Evolutionary conservation across 2,329 filamentous ascomycete species (phyloP).

Genomic region (Allantophomopsis lycopodina): DNA sequence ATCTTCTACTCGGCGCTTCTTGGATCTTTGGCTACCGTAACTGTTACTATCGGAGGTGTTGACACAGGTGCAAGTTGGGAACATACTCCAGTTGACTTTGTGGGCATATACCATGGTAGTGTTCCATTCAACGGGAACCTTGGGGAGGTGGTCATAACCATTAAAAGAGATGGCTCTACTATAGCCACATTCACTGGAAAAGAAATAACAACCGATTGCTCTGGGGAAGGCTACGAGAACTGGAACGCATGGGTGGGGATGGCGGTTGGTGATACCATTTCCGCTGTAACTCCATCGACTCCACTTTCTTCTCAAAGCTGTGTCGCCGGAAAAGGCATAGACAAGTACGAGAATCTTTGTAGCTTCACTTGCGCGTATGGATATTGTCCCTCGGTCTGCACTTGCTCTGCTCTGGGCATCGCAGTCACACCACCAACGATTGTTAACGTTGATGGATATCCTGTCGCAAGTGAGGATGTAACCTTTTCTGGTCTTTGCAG

Average conservation of each 20-base stretch:
- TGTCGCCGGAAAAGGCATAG: conserved; percentile 13
- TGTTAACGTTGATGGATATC: conserved; percentile 18
- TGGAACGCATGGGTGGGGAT: neutral
- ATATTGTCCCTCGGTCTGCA: conserved; percentile 26
- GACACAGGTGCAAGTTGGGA: neutral
- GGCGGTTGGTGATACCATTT: neutral
- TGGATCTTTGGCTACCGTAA: neutral
- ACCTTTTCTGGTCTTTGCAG: conserved; percentile 24
- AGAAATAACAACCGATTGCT: neutral
- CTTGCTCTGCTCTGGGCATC: conserved; percentile 6
- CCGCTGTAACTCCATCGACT: neutral
- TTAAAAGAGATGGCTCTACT: neutral
- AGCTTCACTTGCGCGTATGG: conserved; percentile 27
- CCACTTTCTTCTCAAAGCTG: neutral
- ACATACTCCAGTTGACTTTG: neutral
- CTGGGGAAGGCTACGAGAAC: neutral
- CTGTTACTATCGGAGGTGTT: neutral
- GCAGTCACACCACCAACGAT: too few relatives aligned
- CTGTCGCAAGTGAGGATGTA: conserved; percentile 14
- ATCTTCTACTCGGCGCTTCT: conserved; percentile 2
- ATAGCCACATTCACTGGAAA: neutral
- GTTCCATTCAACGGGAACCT: neutral
- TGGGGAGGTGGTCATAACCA: neutral
- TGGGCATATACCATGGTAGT: conserved; percentile 1
- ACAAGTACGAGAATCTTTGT: conserved; percentile 23